Evolutionary conservation across 345 rosid genomes (phyloP).

Genomic region (Gossypium longicalyx): DNA sequence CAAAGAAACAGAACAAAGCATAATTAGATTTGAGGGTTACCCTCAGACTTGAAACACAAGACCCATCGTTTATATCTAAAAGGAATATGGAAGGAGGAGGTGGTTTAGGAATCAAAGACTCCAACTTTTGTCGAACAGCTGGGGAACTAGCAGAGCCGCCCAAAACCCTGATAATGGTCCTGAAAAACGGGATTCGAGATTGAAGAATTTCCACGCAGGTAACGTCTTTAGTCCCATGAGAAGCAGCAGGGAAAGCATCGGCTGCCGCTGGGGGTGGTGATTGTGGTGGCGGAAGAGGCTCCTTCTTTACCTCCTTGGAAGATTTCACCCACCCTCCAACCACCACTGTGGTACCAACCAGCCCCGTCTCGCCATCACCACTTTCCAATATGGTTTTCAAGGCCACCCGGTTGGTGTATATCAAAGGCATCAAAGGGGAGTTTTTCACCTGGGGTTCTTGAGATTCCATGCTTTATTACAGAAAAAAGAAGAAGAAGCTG

Average conservation of each 20-base stretch:
- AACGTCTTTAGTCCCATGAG: conserved; percentile 28
- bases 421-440: conserved; percentile 21
- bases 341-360: conserved; percentile 46
- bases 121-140: conserved; percentile 39
- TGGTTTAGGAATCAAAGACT: conserved; percentile 25
- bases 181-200: conserved; percentile 55
- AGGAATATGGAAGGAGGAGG: conserved; percentile 25
- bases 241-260: conserved; percentile 8
- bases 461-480: conserved; percentile 24
- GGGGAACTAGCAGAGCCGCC: conserved; percentile 36
- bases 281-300: conserved; percentile 21
- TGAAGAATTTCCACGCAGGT: conserved; percentile 67
- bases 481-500: not conserved
- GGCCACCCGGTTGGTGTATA: conserved; percentile 61
- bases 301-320: conserved; percentile 51
- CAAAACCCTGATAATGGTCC: conserved; percentile 51
- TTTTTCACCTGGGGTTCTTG: not conserved
- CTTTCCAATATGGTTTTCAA: conserved; percentile 44
- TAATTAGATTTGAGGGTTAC: conserved; percentile 25
- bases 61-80: conserved; percentile 71
- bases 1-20: not conserved
- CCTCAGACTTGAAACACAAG: conserved; percentile 57
- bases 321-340: conserved; percentile 96
- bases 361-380: conserved; percentile 42
- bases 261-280: conserved; percentile 19